Evolutionary conservation across 192 early-diverging fungal species (phyloP), one percentile per base, ranked within the genome.

Genomic region (Gaertneriomyces semiglobifer): DNA sequence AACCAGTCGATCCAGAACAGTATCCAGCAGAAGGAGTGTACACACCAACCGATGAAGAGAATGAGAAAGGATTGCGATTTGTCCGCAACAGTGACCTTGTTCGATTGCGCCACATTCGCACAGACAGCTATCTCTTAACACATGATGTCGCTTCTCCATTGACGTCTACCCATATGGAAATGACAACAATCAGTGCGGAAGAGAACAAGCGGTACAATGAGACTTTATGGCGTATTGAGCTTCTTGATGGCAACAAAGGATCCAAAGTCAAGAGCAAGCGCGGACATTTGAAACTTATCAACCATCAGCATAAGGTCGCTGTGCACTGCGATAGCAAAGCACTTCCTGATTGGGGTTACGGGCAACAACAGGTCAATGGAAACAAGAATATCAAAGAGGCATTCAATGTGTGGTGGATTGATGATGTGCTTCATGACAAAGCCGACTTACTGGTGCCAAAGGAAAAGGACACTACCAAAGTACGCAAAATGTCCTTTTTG

Each of bases 281-380:
- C 12, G 51, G 56, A 25, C 71, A 83, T 57, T 80, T 96, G 62
- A 74, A 84, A 44, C 70, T 98, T 53, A 74, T 92, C n/a, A 94
- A 90, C 69, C 76, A 79, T 56, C 71, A 84, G 19, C 88, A 93
- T 46, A 84, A 87, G 5, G 93, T 96, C 19, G 86, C 87, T 14
- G 54, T 98, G 48, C 88, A 89, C 72, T 89, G 90, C 11, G 88
- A 90, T 57, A 65, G 74, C 53, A 59, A 80, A 16, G 47, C 73
- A 25, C 80, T 97, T 18, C 96, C 96, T 14, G 87, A 86, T 5
- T 98, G 96, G 96, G 96, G 86, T 6, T 92, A 88, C 73, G 78
- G 71, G 48, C 92, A 93, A 75, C 80, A 90, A 53, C 94, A 98
- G 66, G 83, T 97, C 43, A 97, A 95, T 70, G 95, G 96, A 7